Evolutionary conservation across 352 stramenopile species (phyloP).

Genomic region (Blastocystis sp.): DNA sequence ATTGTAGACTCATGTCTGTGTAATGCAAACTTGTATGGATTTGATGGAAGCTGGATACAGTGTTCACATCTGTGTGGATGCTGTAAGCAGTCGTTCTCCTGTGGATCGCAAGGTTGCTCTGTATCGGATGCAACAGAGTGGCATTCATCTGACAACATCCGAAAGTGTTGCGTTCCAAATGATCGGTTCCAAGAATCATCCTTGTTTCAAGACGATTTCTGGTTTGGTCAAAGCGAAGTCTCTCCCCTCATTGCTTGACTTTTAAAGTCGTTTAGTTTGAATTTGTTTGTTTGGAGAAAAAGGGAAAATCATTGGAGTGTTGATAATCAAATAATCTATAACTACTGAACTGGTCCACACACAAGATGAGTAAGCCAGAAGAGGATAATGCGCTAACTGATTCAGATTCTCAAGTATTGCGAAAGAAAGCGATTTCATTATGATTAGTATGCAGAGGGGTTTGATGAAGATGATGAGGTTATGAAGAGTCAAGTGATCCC

Average conservation of each 20-base stretch:
- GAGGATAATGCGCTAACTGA: slow-evolving; percentile 32
- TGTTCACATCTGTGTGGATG: slow-evolving; percentile 76
- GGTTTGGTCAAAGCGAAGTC: slow-evolving; percentile 24
- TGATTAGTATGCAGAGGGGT: slow-evolving; percentile 43
- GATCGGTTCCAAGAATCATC: slow-evolving; percentile 36
- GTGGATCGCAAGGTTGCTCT: slow-evolving; percentile 74
- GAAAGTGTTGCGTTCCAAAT: slow-evolving; percentile 57
- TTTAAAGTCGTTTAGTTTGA: neutral
- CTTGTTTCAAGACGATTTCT: slow-evolving; percentile 49
- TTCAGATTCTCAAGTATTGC: slow-evolving; percentile 52
- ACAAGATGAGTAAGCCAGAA: slow-evolving; percentile 8
- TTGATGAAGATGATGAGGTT: slow-evolving; percentile 62
- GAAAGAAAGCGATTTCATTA: neutral
- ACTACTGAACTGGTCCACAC: slow-evolving; percentile 12
- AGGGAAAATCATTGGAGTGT: neutral
- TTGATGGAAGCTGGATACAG: slow-evolving; percentile 77
- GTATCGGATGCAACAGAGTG: slow-evolving; percentile 51
- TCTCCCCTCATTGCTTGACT: slow-evolving; percentile 40
- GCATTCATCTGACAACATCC: slow-evolving; percentile 26
- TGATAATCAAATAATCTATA: slow-evolving; percentile 14
- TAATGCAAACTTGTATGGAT: slow-evolving; percentile 78
- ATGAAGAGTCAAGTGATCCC: slow-evolving; percentile 66
- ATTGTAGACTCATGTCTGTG: slow-evolving; percentile 73
- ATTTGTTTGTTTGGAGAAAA: neutral
- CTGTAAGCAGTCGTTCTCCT: slow-evolving; percentile 74